Evolutionary conservation across 352 stramenopile genomes (phyloP).

Genomic region (Saprolegnia parasitica): DNA sequence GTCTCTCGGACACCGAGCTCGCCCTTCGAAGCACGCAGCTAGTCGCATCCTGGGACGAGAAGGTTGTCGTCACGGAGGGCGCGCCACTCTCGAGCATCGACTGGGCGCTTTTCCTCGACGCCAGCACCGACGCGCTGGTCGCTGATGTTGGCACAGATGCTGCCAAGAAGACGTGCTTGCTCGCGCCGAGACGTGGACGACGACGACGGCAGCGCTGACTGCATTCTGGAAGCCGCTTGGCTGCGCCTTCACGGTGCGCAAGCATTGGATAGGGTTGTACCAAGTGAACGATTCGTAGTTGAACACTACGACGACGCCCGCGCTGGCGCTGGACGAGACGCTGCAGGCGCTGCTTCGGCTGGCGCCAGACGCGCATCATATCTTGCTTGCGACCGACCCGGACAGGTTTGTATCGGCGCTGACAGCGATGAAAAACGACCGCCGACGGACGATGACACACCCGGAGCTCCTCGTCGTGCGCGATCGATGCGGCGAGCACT

Average conservation of each 20-base stretch:
- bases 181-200: not conserved
- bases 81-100: conserved; percentile 16
- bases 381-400: not conserved
- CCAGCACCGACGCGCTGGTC: not conserved
- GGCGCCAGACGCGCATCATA: not conserved
- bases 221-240: conserved; percentile 29
- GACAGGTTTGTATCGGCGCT: not conserved
- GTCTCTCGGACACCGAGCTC: conserved; percentile 6
- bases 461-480: not conserved
- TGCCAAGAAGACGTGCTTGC: not conserved
- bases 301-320: not conserved
- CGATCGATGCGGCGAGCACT: conserved; percentile 10
- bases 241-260: conserved; percentile 10
- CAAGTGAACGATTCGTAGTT: not conserved
- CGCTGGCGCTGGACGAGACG: conserved; percentile 7
- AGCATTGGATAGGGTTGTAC: not conserved
- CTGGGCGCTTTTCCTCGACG: conserved; percentile 20
- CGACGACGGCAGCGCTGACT: not conserved
- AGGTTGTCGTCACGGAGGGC: not conserved
- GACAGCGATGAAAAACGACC: not conserved
- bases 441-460: not conserved
- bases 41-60: conserved; percentile 4
- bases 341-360: conserved; percentile 15
- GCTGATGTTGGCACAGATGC: not conserved
- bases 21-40: conserved; percentile 5